Base-by-base conservation (phyloP, 1,139 yeast genomes). In the Debaryomycetaceae sp. region DNA sequence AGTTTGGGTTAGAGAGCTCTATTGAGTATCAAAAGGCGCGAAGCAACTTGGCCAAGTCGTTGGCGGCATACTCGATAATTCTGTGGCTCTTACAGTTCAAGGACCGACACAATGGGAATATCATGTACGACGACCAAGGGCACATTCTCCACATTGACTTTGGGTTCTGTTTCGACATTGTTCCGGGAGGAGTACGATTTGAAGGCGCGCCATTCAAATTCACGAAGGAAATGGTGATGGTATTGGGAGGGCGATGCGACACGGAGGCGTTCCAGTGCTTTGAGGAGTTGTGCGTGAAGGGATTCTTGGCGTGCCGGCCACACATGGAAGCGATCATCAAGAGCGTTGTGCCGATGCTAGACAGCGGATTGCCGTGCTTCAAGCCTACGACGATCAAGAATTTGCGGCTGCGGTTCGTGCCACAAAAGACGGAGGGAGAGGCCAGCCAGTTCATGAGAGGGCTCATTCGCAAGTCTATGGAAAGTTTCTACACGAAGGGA, bases 61-160 rank as follows among this genome's bases (percentile, higher is more conserved):
- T 90, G 40, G 98, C 99, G 1, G 97, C 95, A 1, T 92, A 92
- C 58, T 82, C 95, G 25, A 86, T 92, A 34, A 85, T 92, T 33
- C 82, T 97, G 2, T 92, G 82, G 45, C 58, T 92, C 41, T 66
- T 92, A 35, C 98, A 90, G 50, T 86, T 92, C 62, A 92, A 92
- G 54, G 99, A 92, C 58, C 74, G 99, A 50, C 99, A 92, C 56
- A 92, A 92, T 54, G 99, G 99, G 53, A 92, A 92, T 55, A 90
- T 92, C 42, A 90, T 92, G 98, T 90, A 90, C 52, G 98, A 90
- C 50, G 85, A 77, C 37, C 81, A 82, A 40, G 99, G 99, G 3
- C 96, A 90, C 49, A 73, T 92, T 34, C 62, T 92, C 37, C 99
- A 92, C 53, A 83, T 92, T 55, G 99, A 92, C 59, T 92, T 92